Conservation (phyloP, 106 monocot genomes). For the Triglochin maritima region DNA sequence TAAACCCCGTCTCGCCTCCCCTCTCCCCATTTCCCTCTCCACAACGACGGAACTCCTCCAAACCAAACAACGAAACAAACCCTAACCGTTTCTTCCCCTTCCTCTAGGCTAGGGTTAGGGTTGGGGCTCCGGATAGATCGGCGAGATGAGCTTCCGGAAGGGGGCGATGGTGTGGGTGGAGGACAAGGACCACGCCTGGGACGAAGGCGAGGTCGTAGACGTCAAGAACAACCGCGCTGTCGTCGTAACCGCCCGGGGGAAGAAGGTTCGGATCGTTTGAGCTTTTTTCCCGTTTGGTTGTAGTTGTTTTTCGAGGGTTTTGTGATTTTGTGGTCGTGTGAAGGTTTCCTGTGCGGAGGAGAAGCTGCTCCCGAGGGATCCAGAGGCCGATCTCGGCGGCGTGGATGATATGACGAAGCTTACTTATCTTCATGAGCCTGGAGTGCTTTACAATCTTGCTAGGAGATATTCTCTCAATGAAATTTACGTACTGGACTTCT, state of each 20-base stretch:
- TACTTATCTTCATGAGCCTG: constrained; percentile 71
- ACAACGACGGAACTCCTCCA: no score
- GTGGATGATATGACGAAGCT: constrained; percentile 97
- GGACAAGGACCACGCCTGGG: constrained; percentile 64
- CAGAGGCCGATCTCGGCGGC: constrained; percentile 66
- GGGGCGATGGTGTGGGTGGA: constrained; percentile 77
- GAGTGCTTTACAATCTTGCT: constrained; percentile 72
- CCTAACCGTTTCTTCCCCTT: not conserved
- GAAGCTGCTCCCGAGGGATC: constrained; percentile 56
- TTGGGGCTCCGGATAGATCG: not conserved
- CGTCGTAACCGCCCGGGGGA: constrained; percentile 27
- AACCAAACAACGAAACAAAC: no score
- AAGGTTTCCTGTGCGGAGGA: constrained; percentile 32
- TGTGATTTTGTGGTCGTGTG: constrained; percentile 23
- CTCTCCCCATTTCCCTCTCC: no score
- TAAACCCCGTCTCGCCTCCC: no score
- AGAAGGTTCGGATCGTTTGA: constrained; percentile 42
- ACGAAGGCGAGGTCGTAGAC: constrained; percentile 61
- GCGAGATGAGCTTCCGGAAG: constrained; percentile 58
- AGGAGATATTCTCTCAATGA: constrained; percentile 73
- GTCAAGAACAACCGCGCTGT: constrained; percentile 29
- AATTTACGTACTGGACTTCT: constrained; percentile 45
- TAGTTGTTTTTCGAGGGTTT: constrained; percentile 3
- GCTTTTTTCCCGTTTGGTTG: not conserved
- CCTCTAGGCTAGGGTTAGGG: not conserved